Conservation (phyloP, 805 yeast species). For the Zygoascus flipseniorum region DNA sequence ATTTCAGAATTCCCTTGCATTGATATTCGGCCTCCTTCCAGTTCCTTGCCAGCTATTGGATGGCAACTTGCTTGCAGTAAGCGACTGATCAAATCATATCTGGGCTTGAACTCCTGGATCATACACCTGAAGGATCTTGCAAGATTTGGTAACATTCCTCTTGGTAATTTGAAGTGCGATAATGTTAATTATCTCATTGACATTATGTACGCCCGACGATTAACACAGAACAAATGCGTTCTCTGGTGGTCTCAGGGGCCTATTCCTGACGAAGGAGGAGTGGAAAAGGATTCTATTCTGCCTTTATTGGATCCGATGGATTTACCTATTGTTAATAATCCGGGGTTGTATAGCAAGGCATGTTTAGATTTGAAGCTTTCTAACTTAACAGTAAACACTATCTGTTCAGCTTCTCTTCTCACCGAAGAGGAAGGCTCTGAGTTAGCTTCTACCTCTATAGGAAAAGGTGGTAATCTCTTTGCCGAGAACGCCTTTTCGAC, state of each 20-base stretch:
- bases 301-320: conserved; percentile 46
- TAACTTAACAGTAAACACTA: conserved; percentile 77
- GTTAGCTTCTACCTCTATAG: conserved; percentile 42
- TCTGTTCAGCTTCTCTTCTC: conserved; percentile 72
- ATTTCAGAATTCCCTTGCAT: conserved; percentile 54
- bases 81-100: conserved; percentile 58
- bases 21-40: conserved; percentile 39
- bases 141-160: conserved; percentile 68
- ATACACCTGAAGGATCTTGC: conserved; percentile 57
- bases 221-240: conserved; percentile 56
- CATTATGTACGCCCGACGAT: conserved; percentile 72
- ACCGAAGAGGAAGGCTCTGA: conserved; percentile 87
- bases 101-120: conserved; percentile 68
- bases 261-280: conserved; percentile 77
- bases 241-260: conserved; percentile 92
- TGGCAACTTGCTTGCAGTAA: conserved; percentile 70
- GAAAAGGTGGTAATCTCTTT: conserved; percentile 32
- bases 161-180: conserved; percentile 76
- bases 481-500: conserved; percentile 79
- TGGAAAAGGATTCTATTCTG: conserved; percentile 53
- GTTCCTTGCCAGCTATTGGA: conserved; percentile 59
- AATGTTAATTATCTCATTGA: conserved; percentile 76
- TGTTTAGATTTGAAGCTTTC: conserved; percentile 69
- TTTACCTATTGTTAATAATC: conserved; percentile 63
- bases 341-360: conserved; percentile 73